Conservation (phyloP, 805 yeast species). For the Suhomyces faveliae region DNA sequence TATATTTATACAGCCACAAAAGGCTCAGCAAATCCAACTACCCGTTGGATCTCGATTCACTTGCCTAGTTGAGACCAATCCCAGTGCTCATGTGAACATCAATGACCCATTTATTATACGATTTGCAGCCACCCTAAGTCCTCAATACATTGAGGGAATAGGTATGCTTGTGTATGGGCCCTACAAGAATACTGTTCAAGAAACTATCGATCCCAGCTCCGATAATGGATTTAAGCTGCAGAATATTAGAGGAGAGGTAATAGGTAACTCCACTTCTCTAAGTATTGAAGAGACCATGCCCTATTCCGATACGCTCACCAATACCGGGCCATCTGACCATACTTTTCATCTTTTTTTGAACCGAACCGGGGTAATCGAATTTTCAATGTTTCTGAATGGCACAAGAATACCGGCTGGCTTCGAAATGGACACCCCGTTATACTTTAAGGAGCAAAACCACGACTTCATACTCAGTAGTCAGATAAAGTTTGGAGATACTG, state of each 20-base stretch:
- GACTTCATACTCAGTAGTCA: slow-evolving; percentile 4
- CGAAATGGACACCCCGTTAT: slow-evolving; percentile 25
- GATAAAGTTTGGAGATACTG: slow-evolving; percentile 27
- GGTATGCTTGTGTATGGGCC: slow-evolving; percentile 24
- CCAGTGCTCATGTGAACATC: slow-evolving; percentile 14
- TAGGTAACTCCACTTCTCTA: slow-evolving; percentile 3
- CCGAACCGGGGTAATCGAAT: slow-evolving; percentile 27
- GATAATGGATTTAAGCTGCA: slow-evolving; percentile 20
- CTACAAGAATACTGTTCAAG: not conserved
- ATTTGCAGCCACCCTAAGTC: slow-evolving; percentile 26
- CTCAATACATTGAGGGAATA: slow-evolving; percentile 28
- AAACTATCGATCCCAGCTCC: not conserved
- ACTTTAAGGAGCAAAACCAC: slow-evolving; percentile 9
- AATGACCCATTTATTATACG: slow-evolving; percentile 23
- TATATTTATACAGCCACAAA: slow-evolving; percentile 23
- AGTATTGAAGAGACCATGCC: slow-evolving; percentile 3
- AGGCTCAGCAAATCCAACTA: slow-evolving; percentile 23
- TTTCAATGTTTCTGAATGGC: slow-evolving; percentile 25
- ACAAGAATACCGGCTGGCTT: slow-evolving; percentile 14
- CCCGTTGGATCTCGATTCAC: slow-evolving; percentile 34
- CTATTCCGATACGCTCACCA: not conserved
- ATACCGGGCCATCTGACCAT: slow-evolving; percentile 20
- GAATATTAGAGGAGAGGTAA: slow-evolving; percentile 21
- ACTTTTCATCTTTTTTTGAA: slow-evolving; percentile 29
- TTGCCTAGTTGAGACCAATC: slow-evolving; percentile 22